phyloP scores from a whole-genome alignment of 352 stramenopile genomes.

The Saprolegnia parasitica region DNA sequence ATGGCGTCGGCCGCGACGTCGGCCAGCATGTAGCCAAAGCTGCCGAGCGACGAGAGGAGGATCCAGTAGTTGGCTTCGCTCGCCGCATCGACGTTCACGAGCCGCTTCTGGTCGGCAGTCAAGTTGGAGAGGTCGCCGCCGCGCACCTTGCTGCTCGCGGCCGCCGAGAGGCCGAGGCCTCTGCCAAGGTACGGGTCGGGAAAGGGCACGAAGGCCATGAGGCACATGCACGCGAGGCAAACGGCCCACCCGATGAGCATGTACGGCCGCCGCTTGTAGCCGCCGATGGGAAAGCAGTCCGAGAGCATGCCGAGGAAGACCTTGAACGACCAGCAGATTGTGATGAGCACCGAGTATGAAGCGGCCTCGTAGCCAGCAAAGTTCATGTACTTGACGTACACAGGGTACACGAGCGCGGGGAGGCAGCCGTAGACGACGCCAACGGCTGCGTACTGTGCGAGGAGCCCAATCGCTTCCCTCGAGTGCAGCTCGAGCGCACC shows the following conservation, averaged over 20 bases:
- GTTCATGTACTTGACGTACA: slow-evolving; percentile 37
- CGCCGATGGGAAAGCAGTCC: slow-evolving; percentile 34
- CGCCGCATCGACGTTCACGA: slow-evolving; percentile 39
- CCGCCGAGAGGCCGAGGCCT: not conserved
- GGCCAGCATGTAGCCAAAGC: slow-evolving; percentile 43
- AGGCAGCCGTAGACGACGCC: slow-evolving; percentile 33
- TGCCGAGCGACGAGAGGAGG: slow-evolving; percentile 44
- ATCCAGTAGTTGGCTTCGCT: slow-evolving; percentile 40
- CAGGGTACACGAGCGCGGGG: slow-evolving; percentile 35
- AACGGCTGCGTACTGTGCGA: slow-evolving; percentile 48
- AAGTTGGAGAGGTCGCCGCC: slow-evolving; percentile 31
- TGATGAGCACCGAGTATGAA: slow-evolving; percentile 28
- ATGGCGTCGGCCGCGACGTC: slow-evolving; percentile 47
- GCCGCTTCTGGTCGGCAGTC: slow-evolving; percentile 31
- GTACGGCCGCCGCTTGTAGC: slow-evolving; percentile 29
- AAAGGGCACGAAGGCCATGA: slow-evolving; percentile 17
- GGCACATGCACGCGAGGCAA: not conserved
- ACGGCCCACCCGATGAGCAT: slow-evolving; percentile 31
- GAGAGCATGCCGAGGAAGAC: slow-evolving; percentile 42
- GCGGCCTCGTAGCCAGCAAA: slow-evolving; percentile 23
- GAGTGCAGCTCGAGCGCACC: slow-evolving; percentile 1
- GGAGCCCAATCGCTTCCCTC: slow-evolving; percentile 33
- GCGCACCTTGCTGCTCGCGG: slow-evolving; percentile 2
- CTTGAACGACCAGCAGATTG: slow-evolving; percentile 34
- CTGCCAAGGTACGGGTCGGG: slow-evolving; percentile 2